These are phyloP conservation scores for Eucalyptus marginata DNA, from an alignment of 345 rosid species.

Conservation along the genomic window DNA sequence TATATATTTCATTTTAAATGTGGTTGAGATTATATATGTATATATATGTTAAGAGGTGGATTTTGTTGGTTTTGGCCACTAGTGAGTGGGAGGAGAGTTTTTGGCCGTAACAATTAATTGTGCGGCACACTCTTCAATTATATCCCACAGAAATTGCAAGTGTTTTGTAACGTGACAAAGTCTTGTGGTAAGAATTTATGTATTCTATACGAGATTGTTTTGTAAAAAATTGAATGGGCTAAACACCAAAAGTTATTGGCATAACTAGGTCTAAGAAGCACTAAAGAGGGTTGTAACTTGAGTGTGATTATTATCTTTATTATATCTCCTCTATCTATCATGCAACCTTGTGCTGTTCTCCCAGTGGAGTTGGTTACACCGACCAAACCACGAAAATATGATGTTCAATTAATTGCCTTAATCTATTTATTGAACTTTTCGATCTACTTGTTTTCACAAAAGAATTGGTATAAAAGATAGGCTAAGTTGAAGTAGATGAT, in stretches of 20 bases:
- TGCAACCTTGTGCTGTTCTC: too few species aligned
- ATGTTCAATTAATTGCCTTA: too few species aligned
- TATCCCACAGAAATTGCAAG: neutral
- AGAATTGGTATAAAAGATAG: neutral
- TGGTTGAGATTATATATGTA: too few species aligned
- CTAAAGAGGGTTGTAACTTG: too few species aligned
- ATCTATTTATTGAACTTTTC: too few species aligned
- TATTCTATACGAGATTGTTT: neutral
- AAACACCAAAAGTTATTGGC: neutral
- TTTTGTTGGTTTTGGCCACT: neutral
- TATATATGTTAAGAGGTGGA: neutral
- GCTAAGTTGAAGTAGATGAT: neutral
- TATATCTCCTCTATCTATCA: too few species aligned
- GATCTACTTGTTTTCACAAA: too few species aligned
- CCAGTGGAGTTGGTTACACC: too few species aligned
- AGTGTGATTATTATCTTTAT: too few species aligned
- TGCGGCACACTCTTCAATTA: neutral
- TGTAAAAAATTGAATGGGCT: neutral
- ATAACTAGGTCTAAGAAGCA: neutral
- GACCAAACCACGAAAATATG: too few species aligned
- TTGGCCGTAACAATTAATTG: neutral
- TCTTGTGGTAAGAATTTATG: neutral
- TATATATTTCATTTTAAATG: too few species aligned
- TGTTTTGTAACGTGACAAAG: neutral
- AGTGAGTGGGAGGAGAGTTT: neutral